Evolutionary conservation across 768 basidiomycete species (phyloP), one percentile per base, ranked within the genome.

Genomic region (Amanita fuliginea): DNA sequence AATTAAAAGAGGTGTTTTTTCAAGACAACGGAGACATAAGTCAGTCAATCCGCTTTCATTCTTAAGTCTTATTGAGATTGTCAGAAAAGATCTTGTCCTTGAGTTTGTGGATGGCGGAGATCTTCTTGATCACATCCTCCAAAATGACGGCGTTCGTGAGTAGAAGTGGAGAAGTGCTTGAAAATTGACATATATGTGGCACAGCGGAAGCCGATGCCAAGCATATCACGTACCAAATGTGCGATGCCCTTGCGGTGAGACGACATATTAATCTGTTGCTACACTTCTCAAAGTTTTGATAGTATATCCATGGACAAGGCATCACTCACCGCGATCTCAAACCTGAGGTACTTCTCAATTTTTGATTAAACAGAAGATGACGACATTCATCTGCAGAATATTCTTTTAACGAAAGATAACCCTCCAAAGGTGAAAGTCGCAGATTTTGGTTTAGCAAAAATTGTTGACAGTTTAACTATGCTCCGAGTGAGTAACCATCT

Each of bases 381-480:
- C 24, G 9, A 37, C 28, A 11, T 34, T 22, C 36, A 26, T 37
- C 35, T 35, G n/a, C 51, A 88, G 83, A 94, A 95, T 56, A 80
- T 94, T 6, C 75, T 95, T 1, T 64, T 96, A n/a, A 93, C 91
- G 1, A 69, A 60, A 8, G 77, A 81, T 36, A 55, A 70, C 2
- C 86, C 86, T 0, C 86, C 86, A 0, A 64, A 67, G 1, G 80
- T 89, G 56, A 97, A 97, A 60, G 83, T 97, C 13, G 94, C 95
- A 2, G 95, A 97, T 64, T 99, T 96, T 60, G 95, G 95, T 3
- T 77, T 97, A 6, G 94, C 95, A 1, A 99, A 98, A 62, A 80
- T 85, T n/a, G 80, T 89, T 19, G 81, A 89, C 54, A 81, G 79
- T 54, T 61, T 78, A 55, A 90, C 86, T 0, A 83, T 86, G 76